Base-by-base conservation (phyloP, 371 early-diverging fungal species). In the Circinella minor region DNA sequence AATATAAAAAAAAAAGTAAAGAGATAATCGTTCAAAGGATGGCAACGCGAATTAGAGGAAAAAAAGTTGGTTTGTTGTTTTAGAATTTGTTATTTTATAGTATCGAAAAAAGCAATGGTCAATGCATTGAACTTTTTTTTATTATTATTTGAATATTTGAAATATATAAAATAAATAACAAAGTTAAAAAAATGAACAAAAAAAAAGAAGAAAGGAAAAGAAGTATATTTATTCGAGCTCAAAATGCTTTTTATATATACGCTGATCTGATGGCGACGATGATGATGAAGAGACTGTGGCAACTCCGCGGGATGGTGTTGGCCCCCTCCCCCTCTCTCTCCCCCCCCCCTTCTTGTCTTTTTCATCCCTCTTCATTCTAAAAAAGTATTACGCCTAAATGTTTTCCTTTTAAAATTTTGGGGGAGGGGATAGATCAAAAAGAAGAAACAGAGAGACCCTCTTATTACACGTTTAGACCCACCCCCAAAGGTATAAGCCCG, bases 231-330 rank as follows among this genome's bases (percentile, higher is more conserved):
- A 14, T 34, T 57, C 57, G 18, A n/a, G 57, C 10, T 27, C 57
- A 57, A 17, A n/a, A 7, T 27, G 11, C 27, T 57, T 27, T 27
- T 57, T 57, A 57, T 34, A 27, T 7, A 51, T 11, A 15, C 47
- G 15, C 51, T n/a, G 51, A 17, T 51, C 11, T 6, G 6, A 9
- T 43, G 43, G 11, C 11, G 43, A 43, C 43, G 43, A 43, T 43
- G 11, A 9, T 43, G 43, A 43, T 43, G 43, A 11, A 9, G 43
- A 43, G 6, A 11, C 54, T 15, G 57, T 27, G 57, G 57, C 57
- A 57, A 57, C 57, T 57, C 57, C 57, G 57, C 57, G 51, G 43
- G 51, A 51, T 51, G 51, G 51, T 51, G 51, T 13, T 51, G 51
- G 51, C 51, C 51, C 51, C n/a, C 51, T 15, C n/a, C 51, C 51